Conservation (phyloP, 129 eudicot species). For the Daucus carota region DNA sequence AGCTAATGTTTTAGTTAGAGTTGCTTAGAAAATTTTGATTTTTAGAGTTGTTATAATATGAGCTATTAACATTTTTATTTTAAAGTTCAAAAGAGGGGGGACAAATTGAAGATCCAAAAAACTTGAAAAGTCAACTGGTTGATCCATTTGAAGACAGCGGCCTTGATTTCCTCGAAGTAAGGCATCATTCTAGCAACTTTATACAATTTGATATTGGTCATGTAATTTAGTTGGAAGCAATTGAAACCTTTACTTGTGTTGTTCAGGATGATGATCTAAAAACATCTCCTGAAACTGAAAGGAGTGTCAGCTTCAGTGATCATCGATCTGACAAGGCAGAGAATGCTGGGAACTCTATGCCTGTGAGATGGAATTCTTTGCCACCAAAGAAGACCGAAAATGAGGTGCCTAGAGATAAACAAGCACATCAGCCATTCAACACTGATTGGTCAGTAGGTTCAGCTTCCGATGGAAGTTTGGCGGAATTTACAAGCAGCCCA, state of each 20-base stretch:
- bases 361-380: conserved; percentile 12
- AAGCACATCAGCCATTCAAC: conserved; percentile 28
- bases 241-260: conserved; percentile 9
- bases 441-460: conserved; percentile 50
- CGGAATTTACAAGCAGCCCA: conserved; percentile 30
- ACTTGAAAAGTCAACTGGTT: conserved; percentile 42
- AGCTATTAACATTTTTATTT: neutral
- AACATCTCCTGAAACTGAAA: conserved; percentile 20
- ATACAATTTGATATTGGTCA: neutral
- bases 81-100: conserved; percentile 37
- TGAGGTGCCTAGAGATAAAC: conserved; percentile 12
- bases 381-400: conserved; percentile 19
- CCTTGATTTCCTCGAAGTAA: conserved; percentile 41
- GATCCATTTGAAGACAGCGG: conserved; percentile 26
- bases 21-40: neutral
- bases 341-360: conserved; percentile 10
- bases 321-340: conserved; percentile 17
- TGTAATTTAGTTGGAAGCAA: neutral
- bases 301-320: conserved; percentile 17
- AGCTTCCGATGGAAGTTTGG: conserved; percentile 49
- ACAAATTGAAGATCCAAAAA: conserved; percentile 31
- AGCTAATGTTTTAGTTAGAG: neutral
- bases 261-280: conserved; percentile 38
- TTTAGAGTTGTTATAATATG: neutral
- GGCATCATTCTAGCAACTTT: conserved; percentile 15